Evolutionary conservation across 495 filamentous ascomycete genomes (phyloP).

Genomic region (Chaetomidium leptoderma): DNA sequence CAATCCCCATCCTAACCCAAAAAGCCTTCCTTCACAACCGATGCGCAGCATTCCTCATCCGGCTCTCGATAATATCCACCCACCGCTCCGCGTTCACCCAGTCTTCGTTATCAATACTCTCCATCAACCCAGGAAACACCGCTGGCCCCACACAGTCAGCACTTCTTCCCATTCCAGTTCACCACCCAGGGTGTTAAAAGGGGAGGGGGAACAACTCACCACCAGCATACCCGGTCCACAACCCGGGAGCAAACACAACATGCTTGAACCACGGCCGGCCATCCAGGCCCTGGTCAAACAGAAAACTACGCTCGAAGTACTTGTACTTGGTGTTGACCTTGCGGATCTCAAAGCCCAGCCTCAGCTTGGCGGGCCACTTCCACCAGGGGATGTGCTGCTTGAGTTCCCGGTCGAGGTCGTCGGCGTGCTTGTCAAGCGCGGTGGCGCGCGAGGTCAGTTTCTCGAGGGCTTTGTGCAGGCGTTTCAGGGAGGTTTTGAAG

Average conservation of each 20-base stretch:
- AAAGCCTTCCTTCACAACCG: slow-evolving; percentile 22
- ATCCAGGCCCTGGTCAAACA: slow-evolving; percentile 76
- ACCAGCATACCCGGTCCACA: slow-evolving; percentile 87
- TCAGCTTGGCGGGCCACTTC: slow-evolving; percentile 64
- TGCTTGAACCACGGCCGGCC: slow-evolving; percentile 91
- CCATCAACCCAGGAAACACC: slow-evolving; percentile 80
- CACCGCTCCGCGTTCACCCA: slow-evolving; percentile 68
- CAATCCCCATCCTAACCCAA: too few species aligned
- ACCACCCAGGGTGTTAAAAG: not conserved
- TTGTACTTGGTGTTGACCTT: slow-evolving; percentile 67
- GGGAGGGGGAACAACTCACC: slow-evolving; percentile 34
- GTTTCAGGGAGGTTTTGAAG: slow-evolving; percentile 45
- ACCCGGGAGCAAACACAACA: slow-evolving; percentile 78
- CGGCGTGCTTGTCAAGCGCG: slow-evolving; percentile 57
- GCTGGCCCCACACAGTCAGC: slow-evolving; percentile 31
- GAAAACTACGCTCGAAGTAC: slow-evolving; percentile 72
- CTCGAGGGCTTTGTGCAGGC: slow-evolving; percentile 44
- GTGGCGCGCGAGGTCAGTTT: slow-evolving; percentile 55
- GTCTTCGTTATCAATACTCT: slow-evolving; percentile 74
- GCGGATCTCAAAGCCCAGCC: slow-evolving; percentile 58
- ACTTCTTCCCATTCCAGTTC: not conserved
- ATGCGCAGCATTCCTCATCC: slow-evolving; percentile 59
- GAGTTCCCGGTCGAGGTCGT: slow-evolving; percentile 60
- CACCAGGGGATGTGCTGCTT: slow-evolving; percentile 74
- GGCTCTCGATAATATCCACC: slow-evolving; percentile 73